A percentile compares a stretch with the other conserved stretches of the same genome.
phyloP scores from a whole-genome alignment of 2,329 filamentous ascomycete species.

The Magnaporthiopsis incrustans region DNA sequence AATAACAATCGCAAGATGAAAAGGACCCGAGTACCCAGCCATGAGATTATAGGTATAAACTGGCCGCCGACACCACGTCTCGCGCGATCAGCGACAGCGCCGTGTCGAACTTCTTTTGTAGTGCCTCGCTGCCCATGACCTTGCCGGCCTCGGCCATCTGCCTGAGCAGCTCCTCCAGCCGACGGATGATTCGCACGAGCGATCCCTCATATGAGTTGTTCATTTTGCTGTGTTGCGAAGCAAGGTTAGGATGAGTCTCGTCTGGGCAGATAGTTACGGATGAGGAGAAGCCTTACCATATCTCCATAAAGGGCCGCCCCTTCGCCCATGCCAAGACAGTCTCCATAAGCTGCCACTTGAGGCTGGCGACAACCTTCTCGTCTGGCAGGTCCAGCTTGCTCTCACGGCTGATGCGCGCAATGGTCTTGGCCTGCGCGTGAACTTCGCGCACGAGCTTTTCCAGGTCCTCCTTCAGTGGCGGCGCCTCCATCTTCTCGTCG shows the following conservation, averaged over 20 bases:
- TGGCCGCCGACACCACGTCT: slow-evolving; percentile 93
- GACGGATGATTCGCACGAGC: slow-evolving; percentile 89
- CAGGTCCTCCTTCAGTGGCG: slow-evolving; percentile 72
- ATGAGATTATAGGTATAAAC: slow-evolving; percentile 63
- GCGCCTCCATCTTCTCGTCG: slow-evolving; percentile 84
- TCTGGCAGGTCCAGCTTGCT: slow-evolving; percentile 92
- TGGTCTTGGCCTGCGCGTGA: slow-evolving; percentile 73
- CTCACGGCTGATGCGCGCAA: slow-evolving; percentile 91
- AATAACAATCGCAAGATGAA: not conserved
- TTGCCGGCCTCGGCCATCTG: slow-evolving; percentile 95
- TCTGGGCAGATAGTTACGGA: not conserved
- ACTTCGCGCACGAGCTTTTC: slow-evolving; percentile 81
- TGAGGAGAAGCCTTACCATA: slow-evolving; percentile 62
- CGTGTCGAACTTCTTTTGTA: slow-evolving; percentile 85
- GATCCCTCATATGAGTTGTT: slow-evolving; percentile 97
- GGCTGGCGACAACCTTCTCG: slow-evolving; percentile 80
- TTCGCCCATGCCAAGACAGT: slow-evolving; percentile 89
- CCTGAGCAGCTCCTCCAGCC: slow-evolving; percentile 84
- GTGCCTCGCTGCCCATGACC: slow-evolving; percentile 95
- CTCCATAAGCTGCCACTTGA: slow-evolving; percentile 97
- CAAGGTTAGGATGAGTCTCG: not conserved
- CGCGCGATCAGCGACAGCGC: slow-evolving; percentile 78
- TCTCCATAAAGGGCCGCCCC: slow-evolving; percentile 82
- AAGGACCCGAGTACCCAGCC: too few relatives aligned
- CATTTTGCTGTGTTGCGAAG: slow-evolving; percentile 65